phyloP scores from a whole-genome alignment of 2,329 filamentous ascomycete genomes.

The Aureobasidium sp. region DNA sequence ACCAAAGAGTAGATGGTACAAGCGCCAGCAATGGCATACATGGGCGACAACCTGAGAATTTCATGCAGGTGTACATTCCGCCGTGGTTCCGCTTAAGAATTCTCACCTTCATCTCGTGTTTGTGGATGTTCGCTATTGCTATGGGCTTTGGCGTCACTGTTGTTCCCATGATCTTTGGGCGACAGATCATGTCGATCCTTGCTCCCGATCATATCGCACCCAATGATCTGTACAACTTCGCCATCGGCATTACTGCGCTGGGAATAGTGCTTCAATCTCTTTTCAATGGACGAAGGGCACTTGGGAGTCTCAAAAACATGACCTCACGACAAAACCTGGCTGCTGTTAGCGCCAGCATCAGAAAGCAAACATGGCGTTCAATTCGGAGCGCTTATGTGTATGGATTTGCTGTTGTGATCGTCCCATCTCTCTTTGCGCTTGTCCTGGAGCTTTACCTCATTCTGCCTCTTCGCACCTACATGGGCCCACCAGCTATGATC shows the following conservation, averaged over 20 bases:
- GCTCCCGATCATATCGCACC: conserved; percentile 65
- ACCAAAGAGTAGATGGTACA: conserved; percentile 53
- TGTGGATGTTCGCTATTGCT: conserved; percentile 87
- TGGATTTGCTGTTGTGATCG: conserved; percentile 61
- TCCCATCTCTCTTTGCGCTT: conserved; percentile 71
- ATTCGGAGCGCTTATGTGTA: conserved; percentile 65
- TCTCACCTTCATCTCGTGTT: conserved; percentile 74
- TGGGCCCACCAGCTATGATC: conserved; percentile 25
- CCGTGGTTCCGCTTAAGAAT: conserved; percentile 75
- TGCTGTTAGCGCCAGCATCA: conserved; percentile 18
- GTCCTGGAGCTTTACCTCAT: conserved; percentile 83
- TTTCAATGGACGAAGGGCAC: conserved; percentile 16
- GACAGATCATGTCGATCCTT: conserved; percentile 63
- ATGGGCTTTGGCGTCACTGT: conserved; percentile 82
- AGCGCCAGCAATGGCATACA: conserved; percentile 24
- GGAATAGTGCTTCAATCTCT: conserved; percentile 56
- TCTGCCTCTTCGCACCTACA: conserved; percentile 76
- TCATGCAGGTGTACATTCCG: conserved; percentile 59
- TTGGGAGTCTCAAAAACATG: conserved; percentile 14
- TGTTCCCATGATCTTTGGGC: conserved; percentile 75
- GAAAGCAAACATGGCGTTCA: conserved; percentile 24
- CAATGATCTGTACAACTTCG: conserved; percentile 96
- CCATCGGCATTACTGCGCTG: conserved; percentile 75
- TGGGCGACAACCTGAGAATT: conserved; percentile 35
- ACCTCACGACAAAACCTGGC: conserved; percentile 16